Evolutionary conservation across 441 rosid genomes (phyloP).

Genomic region (Populus tomentosa): DNA sequence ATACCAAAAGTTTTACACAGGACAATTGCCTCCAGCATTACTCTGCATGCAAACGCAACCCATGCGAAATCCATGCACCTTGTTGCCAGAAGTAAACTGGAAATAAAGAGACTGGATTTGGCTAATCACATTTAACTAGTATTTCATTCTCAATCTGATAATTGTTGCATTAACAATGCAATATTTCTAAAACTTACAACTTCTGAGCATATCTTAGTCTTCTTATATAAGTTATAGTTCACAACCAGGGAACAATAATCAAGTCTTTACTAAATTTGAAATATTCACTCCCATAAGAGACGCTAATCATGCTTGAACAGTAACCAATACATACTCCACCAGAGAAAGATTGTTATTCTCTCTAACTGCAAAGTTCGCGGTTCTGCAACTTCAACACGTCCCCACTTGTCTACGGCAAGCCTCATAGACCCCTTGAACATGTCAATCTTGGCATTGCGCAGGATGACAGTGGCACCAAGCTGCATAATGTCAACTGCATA

Average conservation of each 20-base stretch:
- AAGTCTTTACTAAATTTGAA: no score
- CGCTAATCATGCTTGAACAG: no score
- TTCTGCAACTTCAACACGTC: constrained; percentile 60
- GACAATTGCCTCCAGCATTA: no score
- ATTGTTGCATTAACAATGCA: constrained; percentile 2
- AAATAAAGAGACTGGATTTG: background rate
- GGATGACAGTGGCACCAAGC: constrained; percentile 57
- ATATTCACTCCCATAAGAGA: no score
- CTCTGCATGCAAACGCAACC: no score
- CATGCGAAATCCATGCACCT: no score
- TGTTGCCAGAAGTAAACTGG: background rate
- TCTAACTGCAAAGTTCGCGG: constrained; percentile 46
- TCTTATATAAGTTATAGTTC: background rate
- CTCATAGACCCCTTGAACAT: constrained; percentile 98
- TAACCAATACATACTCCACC: no score
- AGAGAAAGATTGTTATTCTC: no score
- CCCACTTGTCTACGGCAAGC: constrained; percentile 32
- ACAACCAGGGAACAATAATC: constrained; percentile 25
- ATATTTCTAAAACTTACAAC: background rate
- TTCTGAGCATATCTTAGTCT: constrained; percentile 14
- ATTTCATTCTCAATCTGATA: constrained; percentile 6
- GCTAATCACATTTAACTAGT: constrained; percentile 1
- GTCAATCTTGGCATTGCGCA: constrained; percentile 86
- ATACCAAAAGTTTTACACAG: no score
- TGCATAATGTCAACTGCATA: constrained; percentile 66